Evolutionary conservation across 2,329 filamentous ascomycete species (phyloP).

Genomic region (Fusarium ambrosium): DNA sequence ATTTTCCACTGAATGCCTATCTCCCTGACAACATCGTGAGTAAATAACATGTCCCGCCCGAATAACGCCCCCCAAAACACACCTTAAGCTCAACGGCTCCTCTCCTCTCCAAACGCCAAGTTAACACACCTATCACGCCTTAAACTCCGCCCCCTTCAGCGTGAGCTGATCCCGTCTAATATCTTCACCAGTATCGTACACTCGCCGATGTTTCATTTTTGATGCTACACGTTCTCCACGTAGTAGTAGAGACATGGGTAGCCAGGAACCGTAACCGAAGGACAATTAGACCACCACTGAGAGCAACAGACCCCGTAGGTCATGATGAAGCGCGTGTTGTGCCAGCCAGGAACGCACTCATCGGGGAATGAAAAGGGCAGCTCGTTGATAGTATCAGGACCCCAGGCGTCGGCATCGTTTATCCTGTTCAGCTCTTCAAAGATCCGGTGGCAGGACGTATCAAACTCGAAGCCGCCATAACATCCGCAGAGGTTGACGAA

Average conservation of each 20-base stretch:
- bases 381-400: constrained; percentile 26
- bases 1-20: background rate
- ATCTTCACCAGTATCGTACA: constrained; percentile 18
- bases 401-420: constrained; percentile 46
- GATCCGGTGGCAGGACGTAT: constrained; percentile 41
- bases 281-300: constrained; percentile 36
- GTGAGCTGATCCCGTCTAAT: constrained; percentile 29
- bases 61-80: background rate
- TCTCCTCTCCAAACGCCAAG: background rate
- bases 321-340: constrained; percentile 41
- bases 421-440: constrained; percentile 47
- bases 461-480: constrained; percentile 40
- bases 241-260: constrained; percentile 33
- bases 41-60: background rate
- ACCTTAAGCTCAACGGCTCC: background rate
- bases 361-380: constrained; percentile 46
- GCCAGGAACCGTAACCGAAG: constrained; percentile 25
- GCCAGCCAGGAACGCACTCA: constrained; percentile 43
- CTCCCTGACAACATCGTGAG: background rate
- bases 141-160: constrained; percentile 9
- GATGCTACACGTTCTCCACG: background rate
- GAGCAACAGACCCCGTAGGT: constrained; percentile 32
- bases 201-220: background rate
- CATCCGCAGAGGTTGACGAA: constrained; percentile 48
- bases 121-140: background rate